Evolutionary conservation across 441 rosid genomes (phyloP).

Genomic region (Aleurites moluccanus): DNA sequence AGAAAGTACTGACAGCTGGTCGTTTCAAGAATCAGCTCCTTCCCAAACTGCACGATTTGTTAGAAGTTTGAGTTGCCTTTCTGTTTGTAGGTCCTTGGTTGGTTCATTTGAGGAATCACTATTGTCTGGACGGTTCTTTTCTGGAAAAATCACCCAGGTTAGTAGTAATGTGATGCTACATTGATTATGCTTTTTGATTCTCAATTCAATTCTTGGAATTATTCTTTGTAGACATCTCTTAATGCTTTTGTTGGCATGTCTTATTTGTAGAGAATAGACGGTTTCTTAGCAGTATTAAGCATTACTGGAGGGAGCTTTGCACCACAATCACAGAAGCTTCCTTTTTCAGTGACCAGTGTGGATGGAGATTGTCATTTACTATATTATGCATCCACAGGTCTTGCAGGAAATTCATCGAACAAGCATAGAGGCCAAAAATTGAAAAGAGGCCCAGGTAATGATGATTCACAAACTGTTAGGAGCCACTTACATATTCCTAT

Average conservation of each 20-base stretch:
- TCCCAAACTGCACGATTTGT: constrained; percentile 51
- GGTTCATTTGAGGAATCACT: constrained; percentile 98
- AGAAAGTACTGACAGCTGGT: constrained; percentile 42
- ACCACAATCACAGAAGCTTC: constrained; percentile 87
- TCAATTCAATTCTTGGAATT: not conserved
- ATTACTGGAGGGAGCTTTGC: constrained; percentile 86
- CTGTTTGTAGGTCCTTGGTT: constrained; percentile 81
- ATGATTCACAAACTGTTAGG: constrained; percentile 63
- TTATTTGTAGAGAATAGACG: constrained; percentile 67
- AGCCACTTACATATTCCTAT: constrained; percentile 75
- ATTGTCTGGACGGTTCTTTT: constrained; percentile 76
- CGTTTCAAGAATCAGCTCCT: constrained; percentile 48
- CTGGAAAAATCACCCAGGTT: constrained; percentile 70
- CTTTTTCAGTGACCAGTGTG: constrained; percentile 85
- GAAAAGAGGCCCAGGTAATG: constrained; percentile 44
- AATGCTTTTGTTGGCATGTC: constrained; percentile 14
- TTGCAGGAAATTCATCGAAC: constrained; percentile 54
- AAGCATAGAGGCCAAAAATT: constrained; percentile 56
- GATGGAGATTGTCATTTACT: constrained; percentile 81
- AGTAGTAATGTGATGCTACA: constrained; percentile 19
- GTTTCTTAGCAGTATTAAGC: constrained; percentile 93
- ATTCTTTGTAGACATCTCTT: constrained; percentile 8
- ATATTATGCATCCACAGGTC: constrained; percentile 84
- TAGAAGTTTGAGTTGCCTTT: constrained; percentile 74
- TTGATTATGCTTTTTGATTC: constrained; percentile 1